Evolutionary conservation across 1,284 basidiomycete species (phyloP), one percentile per base, ranked within the genome.

Genomic region (Lignosus rhinocerotis): DNA sequence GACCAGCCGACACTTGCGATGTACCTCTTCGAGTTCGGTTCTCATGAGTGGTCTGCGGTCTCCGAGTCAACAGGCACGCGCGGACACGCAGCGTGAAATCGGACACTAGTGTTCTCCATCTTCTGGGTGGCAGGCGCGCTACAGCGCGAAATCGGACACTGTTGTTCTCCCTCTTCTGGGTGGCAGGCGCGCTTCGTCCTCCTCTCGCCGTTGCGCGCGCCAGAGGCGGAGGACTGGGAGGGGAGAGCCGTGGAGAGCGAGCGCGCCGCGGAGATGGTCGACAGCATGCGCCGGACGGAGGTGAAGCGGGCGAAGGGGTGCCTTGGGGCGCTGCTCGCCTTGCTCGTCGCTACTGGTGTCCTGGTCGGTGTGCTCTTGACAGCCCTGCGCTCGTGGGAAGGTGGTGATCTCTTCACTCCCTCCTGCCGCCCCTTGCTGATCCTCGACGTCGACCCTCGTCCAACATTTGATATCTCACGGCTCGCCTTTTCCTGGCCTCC

Each of bases 21-120:
- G 67, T 70, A 72, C 60, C 65, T 73, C 51, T 73, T 73, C 68
- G 69, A 69, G 59, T 70, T 69, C 46, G 72, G 72, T 31, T 72
- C 70, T 65, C 57, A 70, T 72, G 54, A 65, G 70, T 66, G 25
- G 32, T 39, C 43, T 32, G 9, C 25, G 17, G 33, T 45, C 3
- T 43, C 12, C 34, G 12, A n/a, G 25, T 39, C 47, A n/a, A 51
- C 43, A 42, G 9, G n/a, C 11, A 31, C 16, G 53, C 9, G n/a
- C n/a, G n/a, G n/a, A n/a, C n/a, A n/a, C n/a, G n/a, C n/a, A n/a
- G n/a, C n/a, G n/a, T n/a, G n/a, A n/a, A n/a, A n/a, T n/a, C n/a
- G n/a, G n/a, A n/a, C n/a, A n/a, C n/a, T n/a, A 79, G 78, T 79
- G 54, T 79, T 77, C 65, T 77, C 77, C 6, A 58, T 76, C 21